Evolutionary conservation across 176 grass and related monocot species (phyloP).

Genomic region (Alopecurus myosuroides): DNA sequence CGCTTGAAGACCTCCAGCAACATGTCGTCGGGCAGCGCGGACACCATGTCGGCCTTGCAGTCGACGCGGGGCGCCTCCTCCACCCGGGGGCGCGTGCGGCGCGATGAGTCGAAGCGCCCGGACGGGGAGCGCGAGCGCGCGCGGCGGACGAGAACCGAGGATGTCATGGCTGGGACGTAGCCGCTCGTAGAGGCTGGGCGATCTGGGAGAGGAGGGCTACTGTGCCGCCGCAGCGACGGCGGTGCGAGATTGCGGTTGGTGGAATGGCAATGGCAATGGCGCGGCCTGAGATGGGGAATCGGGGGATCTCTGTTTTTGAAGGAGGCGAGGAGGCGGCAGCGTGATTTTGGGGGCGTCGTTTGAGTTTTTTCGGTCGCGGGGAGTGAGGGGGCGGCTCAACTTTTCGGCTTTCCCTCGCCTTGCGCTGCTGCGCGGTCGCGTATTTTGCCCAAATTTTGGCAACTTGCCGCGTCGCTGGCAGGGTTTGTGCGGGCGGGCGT

Average conservation of each 20-base stretch:
- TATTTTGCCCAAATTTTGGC: constrained; percentile 1
- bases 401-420: constrained; percentile 1
- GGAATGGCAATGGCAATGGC: neutral
- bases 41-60: neutral
- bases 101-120: neutral
- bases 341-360: neutral
- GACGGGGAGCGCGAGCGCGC: constrained; percentile 11
- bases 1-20: constrained; percentile 33
- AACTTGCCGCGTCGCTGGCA: neutral
- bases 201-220: neutral
- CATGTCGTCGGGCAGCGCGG: constrained; percentile 34
- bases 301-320: neutral
- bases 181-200: neutral
- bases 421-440: neutral
- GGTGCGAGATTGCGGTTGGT: neutral
- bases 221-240: neutral
- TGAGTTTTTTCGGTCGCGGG: constrained; percentile 21
- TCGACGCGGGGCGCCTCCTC: neutral
- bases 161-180: neutral
- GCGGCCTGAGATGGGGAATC: neutral
- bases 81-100: neutral
- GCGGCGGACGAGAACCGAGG: neutral
- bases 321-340: constrained; percentile 22
- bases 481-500: too few relatives aligned
- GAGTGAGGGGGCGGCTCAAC: neutral